Evolutionary conservation across 2,329 filamentous ascomycete genomes (phyloP), one percentile per base, ranked within the genome.

Genomic region (Aspergillus floridensis): DNA sequence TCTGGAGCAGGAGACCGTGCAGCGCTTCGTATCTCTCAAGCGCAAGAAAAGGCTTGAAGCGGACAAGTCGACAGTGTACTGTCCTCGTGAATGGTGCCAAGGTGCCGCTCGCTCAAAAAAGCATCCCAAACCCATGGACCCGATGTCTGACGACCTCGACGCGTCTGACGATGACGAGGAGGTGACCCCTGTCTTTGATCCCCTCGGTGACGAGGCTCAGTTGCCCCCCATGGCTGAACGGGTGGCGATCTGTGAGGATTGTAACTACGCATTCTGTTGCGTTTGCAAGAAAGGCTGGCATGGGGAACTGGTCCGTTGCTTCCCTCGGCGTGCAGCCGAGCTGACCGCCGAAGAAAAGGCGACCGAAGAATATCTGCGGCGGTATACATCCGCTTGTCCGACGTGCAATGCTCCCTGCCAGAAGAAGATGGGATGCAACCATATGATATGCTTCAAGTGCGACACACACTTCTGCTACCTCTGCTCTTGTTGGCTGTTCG

Each of bases 401-500:
- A 93, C 92, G 4, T 99, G 95, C 77, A 86, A 82, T 31, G 88
- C 89, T 1, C 91, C 91, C 0, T 89, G 88, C 22, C 91, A 96
- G 73, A 99, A 99, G 80, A 91, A 89, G 1, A 87, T 91, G 70
- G 95, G 95, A 44, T 99, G 95, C 81, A 97, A 97, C 75, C 93
- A 97, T 76, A 98, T 98, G 92, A 90, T 88, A 53, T 97, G 93
- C 77, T 91, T 89, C 74, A 88, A 91, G 64, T 99, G 95, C 79
- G 83, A 88, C 54, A 90, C 91, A 2, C 93, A 98, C 74, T 98
- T 97, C 73, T 99, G 95, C 79, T 98, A 98, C 67, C 83, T 98
- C 1, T 98, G 95, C 72, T 89, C 89, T 0, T 84, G 87, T n/a
- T 98, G 91, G 90, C 82, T 99, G 47, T 84, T 88, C 58, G 86